Percentiles rank a stretch among this genome's conserved stretches.
Conservation (phyloP, 139 green algal genomes). For the Deuterostichococcus epilithicus region DNA sequence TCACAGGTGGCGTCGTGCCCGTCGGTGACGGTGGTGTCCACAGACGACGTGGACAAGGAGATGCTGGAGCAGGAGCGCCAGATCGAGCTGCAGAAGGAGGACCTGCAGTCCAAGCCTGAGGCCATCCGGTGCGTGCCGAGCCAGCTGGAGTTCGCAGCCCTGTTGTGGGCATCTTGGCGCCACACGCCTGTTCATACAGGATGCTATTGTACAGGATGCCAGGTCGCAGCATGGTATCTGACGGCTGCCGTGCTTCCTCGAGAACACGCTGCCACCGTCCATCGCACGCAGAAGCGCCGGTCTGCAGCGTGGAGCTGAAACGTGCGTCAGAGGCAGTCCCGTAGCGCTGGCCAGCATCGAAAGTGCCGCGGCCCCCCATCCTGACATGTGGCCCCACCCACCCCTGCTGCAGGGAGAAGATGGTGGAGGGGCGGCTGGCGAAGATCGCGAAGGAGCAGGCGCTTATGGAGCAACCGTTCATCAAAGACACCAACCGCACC, state of each 20-base stretch:
- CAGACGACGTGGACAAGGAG: constrained; percentile 72
- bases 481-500: constrained; percentile 88
- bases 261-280: too few relatives aligned
- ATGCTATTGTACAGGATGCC: not conserved
- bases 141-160: not conserved
- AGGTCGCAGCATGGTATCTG: too few relatives aligned
- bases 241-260: too few relatives aligned
- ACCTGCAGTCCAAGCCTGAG: constrained; percentile 91
- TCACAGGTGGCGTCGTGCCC: constrained; percentile 59
- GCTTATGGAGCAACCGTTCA: constrained; percentile 85
- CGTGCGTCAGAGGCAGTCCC: too few relatives aligned
- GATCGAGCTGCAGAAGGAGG: constrained; percentile 96
- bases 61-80: constrained; percentile 79
- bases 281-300: too few relatives aligned
- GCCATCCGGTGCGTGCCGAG: constrained; percentile 57
- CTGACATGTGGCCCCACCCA: too few relatives aligned
- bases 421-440: constrained; percentile 88
- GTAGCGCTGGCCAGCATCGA: too few relatives aligned
- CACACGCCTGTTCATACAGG: too few relatives aligned
- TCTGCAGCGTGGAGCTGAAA: too few relatives aligned
- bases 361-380: too few relatives aligned
- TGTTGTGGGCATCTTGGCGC: too few relatives aligned
- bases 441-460: constrained; percentile 86
- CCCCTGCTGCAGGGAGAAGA: constrained; percentile 74
- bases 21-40: constrained; percentile 52